phyloP scores from a whole-genome alignment of 116 monocot genomes.

The Phalaenopsis hybrid region DNA sequence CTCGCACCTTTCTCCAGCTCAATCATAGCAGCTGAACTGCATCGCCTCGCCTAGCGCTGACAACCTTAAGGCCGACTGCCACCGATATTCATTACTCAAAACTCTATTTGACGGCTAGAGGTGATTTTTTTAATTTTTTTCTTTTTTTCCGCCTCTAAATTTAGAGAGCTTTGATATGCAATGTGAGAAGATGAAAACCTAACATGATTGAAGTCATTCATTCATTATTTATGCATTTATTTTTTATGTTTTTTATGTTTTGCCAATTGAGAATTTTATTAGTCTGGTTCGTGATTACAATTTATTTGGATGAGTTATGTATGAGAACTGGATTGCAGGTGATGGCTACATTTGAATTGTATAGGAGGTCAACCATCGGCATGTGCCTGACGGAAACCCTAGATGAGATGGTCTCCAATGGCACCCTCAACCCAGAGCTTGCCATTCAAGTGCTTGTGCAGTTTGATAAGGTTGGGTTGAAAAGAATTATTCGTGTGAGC shows the following conservation, averaged over 20 bases:
- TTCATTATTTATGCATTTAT: not conserved
- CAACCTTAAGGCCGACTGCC: not conserved
- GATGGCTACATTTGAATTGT: conserved; percentile 83
- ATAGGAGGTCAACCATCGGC: conserved; percentile 72
- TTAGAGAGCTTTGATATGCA: not conserved
- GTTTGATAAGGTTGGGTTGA: too few species aligned
- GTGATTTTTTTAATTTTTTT: not conserved
- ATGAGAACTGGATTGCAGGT: conserved; percentile 10
- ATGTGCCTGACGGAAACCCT: conserved; percentile 84
- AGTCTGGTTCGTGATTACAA: not conserved
- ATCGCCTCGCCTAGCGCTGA: too few species aligned
- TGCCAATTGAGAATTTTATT: not conserved
- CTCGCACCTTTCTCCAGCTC: too few species aligned
- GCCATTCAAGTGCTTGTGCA: too few species aligned
- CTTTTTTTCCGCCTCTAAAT: too few species aligned
- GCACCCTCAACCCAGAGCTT: too few species aligned
- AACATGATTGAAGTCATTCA: not conserved
- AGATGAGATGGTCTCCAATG: too few species aligned
- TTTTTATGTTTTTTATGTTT: too few species aligned
- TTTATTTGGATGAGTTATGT: not conserved
- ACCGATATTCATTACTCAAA: not conserved
- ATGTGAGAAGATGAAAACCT: not conserved
- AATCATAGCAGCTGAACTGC: too few species aligned
- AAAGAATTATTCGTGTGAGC: too few species aligned
- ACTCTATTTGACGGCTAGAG: not conserved